Percentiles rank a stretch among this genome's conserved stretches.
Evolutionary conservation across 2,329 filamentous ascomycete genomes (phyloP).

Genomic region (Venturia pyrina): DNA sequence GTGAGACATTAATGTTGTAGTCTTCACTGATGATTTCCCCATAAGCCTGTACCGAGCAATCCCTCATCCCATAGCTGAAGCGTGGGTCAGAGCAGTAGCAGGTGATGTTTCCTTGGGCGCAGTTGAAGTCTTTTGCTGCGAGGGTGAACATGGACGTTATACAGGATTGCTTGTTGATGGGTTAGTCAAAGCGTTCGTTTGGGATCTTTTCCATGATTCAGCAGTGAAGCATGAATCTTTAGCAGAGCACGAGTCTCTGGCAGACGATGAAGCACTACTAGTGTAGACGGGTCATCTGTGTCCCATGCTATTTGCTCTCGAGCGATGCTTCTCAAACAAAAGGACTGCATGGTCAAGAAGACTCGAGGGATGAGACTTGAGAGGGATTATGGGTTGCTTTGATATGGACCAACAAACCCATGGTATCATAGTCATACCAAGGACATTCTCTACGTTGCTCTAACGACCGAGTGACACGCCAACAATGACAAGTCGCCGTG

Average conservation of each 20-base stretch:
- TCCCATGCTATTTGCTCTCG: no score
- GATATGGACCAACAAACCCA: neutral
- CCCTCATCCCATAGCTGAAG: constrained; percentile 30
- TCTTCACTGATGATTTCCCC: no score
- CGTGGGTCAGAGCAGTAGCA: constrained; percentile 27
- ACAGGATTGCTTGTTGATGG: constrained; percentile 32
- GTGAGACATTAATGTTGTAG: no score
- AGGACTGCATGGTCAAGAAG: neutral
- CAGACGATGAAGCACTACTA: neutral
- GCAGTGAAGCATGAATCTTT: neutral
- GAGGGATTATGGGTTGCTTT: neutral
- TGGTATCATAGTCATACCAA: no score
- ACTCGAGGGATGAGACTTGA: neutral
- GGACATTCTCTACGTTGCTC: neutral
- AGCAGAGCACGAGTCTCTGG: neutral
- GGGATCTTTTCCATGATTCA: neutral
- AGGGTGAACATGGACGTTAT: constrained; percentile 36
- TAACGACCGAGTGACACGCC: neutral
- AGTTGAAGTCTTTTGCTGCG: constrained; percentile 27
- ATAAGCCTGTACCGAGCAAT: constrained; percentile 29
- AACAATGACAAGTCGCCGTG: neutral
- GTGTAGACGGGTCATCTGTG: no score
- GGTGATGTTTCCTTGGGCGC: constrained; percentile 20
- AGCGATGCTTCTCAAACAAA: no score
- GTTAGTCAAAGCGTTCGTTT: no score